Conservation (phyloP, 1,284 basidiomycete species). For the Moesziomyces sp. region DNA sequence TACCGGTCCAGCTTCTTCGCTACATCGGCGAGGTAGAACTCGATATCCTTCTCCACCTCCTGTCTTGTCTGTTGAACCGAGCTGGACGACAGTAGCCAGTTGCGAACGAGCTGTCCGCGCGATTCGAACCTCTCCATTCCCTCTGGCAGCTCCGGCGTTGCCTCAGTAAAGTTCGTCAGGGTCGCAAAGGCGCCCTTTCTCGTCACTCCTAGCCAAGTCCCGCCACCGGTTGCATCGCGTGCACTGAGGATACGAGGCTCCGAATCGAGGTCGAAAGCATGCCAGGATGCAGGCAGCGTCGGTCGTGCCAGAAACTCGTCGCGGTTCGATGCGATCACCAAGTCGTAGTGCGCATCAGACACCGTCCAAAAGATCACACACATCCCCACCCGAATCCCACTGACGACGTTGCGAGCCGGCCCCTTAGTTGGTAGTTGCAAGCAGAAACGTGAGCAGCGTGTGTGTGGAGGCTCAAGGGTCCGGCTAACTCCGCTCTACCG, state of each 20-base stretch:
- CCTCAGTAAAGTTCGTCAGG: slow-evolving; percentile 61
- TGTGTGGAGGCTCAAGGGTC: too few relatives aligned
- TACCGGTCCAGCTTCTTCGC: slow-evolving; percentile 32
- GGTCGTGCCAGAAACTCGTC: slow-evolving; percentile 57
- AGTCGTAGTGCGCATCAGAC: slow-evolving; percentile 26
- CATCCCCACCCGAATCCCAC: slow-evolving; percentile 11
- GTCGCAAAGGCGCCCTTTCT: slow-evolving; percentile 42
- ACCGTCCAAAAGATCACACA: slow-evolving; percentile 52
- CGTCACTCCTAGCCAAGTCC: slow-evolving; percentile 60
- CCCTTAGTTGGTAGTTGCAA: too few relatives aligned
- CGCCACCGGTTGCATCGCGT: slow-evolving; percentile 46
- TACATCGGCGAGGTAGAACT: too few relatives aligned
- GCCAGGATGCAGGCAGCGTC: slow-evolving; percentile 48
- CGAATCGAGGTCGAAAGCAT: slow-evolving; percentile 31
- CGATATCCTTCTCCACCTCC: too few relatives aligned
- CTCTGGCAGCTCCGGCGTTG: slow-evolving; percentile 21
- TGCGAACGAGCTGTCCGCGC: slow-evolving; percentile 43
- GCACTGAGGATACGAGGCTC: slow-evolving; percentile 39
- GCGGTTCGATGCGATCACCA: slow-evolving; percentile 54
- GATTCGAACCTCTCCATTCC: slow-evolving; percentile 33
- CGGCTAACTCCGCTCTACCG: too few relatives aligned
- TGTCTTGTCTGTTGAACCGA: too few relatives aligned
- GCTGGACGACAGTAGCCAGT: slow-evolving; percentile 22
- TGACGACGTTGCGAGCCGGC: too few relatives aligned
- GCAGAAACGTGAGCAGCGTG: too few relatives aligned